Base-by-base conservation (phyloP, 208 protist genomes). In the Wallacemonas rigidus region DNA sequence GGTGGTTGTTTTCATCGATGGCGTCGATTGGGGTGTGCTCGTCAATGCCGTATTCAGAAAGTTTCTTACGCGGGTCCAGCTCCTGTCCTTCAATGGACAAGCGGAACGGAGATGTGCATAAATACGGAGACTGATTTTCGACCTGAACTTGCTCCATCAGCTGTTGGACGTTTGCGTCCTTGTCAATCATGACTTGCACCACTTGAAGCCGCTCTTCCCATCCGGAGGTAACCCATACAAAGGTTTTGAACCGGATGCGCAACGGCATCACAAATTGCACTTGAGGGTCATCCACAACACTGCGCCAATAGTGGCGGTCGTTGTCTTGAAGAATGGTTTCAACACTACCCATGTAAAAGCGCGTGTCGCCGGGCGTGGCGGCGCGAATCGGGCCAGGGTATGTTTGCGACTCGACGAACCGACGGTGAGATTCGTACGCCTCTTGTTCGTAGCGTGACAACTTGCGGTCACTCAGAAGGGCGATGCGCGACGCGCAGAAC, bases 301-400 rank as follows among this genome's bases (percentile, higher is more conserved):
- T 86, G 7, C 91, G 80, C 91, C 91, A 96, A 62, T 96, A 96
- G 68, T 96, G 91, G 9, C 91, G 79, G 48, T 96, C 88, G 40
- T 85, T 93, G 3, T 85, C 85, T 9, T 85, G 79, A 38, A 96
- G 75, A 82, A 96, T 92, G 11, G 86, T 92, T 63, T 91, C 89
- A 14, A 86, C 75, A 53, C 79, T 77, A 38, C 89, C 87, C 2
- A 80, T 74, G 74, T 96, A 96, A 75, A 90, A 94, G n/a, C 82
- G 79, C 0, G 91, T 96, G 69, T 96, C 91, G 4, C 91, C 91
- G 38, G 91, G 91, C 7, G 91, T 96, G 36, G 89, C 85, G 2
- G 87, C 81, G 26, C 88, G 74, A 53, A 96, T 93, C 4, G 87
- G 58, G 35, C 91, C 91, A 3, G 91, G 91, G 61, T 96, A 96